These are phyloP conservation scores for Knoxdaviesia proteae DNA, from an alignment of 2,329 filamentous ascomycete genomes.

Conservation along the genomic window DNA sequence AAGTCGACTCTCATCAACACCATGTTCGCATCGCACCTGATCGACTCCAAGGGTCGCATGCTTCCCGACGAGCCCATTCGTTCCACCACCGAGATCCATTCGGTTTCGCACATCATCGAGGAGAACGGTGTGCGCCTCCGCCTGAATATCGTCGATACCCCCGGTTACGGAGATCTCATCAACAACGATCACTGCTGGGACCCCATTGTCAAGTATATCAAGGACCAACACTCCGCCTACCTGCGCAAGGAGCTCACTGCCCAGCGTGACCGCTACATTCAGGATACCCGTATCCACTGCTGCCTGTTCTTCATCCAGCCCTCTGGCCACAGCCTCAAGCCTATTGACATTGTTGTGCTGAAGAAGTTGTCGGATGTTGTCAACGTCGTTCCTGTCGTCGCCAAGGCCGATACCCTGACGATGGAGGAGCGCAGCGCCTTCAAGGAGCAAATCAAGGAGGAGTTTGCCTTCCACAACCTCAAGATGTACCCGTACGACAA, in stretches of 20 bases:
- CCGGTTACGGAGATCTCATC: slow-evolving; percentile 93
- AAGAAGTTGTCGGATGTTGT: slow-evolving; percentile 99
- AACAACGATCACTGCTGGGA: slow-evolving; percentile 99
- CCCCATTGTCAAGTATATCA: slow-evolving; percentile 99
- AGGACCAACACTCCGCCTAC: slow-evolving; percentile 98
- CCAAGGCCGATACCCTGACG: slow-evolving; percentile 91
- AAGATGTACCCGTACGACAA: slow-evolving; percentile 99
- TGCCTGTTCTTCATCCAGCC: slow-evolving; percentile 99
- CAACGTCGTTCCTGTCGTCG: slow-evolving; percentile 96
- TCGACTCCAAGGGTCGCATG: slow-evolving; percentile 94
- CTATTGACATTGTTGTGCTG: slow-evolving; percentile 96
- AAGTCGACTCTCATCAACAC: slow-evolving; percentile 99
- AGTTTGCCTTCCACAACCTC: slow-evolving; percentile 98
- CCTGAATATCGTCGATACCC: slow-evolving; percentile 97
- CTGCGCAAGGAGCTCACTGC: slow-evolving; percentile 97
- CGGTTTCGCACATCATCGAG: slow-evolving; percentile 96
- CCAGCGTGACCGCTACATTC: slow-evolving; percentile 96
- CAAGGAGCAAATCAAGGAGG: slow-evolving; percentile 99
- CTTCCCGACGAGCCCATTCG: slow-evolving; percentile 82
- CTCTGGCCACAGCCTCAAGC: slow-evolving; percentile 93
- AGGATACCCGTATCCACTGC: slow-evolving; percentile 98
- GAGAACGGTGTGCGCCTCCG: slow-evolving; percentile 96
- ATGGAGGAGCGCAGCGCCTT: slow-evolving; percentile 88
- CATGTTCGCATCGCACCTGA: slow-evolving; percentile 97
- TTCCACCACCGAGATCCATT: slow-evolving; percentile 93